A percentile compares a stretch with the other conserved stretches of the same genome.
Conservation (phyloP, 176 grass and related monocot species). For the Musa itinerans region DNA sequence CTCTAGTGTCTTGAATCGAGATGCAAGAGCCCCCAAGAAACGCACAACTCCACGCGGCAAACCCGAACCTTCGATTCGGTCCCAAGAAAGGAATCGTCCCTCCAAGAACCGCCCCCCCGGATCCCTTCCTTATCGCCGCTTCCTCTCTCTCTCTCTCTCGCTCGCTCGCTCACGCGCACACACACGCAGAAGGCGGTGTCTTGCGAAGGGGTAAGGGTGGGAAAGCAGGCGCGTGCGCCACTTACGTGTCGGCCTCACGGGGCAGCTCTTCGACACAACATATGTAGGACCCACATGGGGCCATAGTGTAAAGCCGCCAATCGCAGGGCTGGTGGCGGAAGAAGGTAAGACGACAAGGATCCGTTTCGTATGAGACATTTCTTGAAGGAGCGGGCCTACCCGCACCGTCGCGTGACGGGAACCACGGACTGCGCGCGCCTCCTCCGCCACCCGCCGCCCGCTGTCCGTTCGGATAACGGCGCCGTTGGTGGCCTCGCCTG, state of each 20-base stretch:
- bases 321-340: no score
- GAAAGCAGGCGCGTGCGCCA: no score
- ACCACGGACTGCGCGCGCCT: no score
- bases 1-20: background rate
- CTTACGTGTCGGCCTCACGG: no score
- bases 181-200: background rate
- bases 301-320: no score
- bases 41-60: background rate
- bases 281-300: no score
- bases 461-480: background rate
- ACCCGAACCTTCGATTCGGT: conserved; percentile 7
- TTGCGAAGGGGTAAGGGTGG: no score
- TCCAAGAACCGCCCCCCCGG: background rate
- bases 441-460: background rate
- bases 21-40: background rate
- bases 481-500: background rate
- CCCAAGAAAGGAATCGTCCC: conserved; percentile 19
- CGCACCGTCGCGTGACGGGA: no score
- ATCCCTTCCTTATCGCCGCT: background rate
- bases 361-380: no score
- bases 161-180: background rate
- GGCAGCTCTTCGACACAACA: no score
- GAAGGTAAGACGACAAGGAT: no score
- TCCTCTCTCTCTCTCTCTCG: conserved; percentile 13
- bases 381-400: no score